Evolutionary conservation across 768 basidiomycete genomes (phyloP).

Genomic region (Cystofilobasidium capitatum): DNA sequence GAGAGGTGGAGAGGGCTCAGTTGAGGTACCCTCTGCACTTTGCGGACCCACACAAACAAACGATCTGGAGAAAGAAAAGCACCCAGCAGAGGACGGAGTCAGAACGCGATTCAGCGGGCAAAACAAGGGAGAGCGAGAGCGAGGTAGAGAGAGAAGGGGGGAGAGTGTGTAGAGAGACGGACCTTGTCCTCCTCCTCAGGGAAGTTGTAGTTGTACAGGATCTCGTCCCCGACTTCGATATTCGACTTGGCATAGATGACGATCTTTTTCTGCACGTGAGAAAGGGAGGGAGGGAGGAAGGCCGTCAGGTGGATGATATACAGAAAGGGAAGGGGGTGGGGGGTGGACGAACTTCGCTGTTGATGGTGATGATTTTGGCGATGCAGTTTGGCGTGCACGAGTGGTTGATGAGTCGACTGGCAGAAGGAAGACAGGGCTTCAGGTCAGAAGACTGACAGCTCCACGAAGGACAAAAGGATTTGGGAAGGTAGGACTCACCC

Average conservation of each 20-base stretch:
- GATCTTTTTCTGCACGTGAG: slow-evolving; percentile 65
- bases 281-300: neutral
- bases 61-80: slow-evolving; percentile 7
- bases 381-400: slow-evolving; percentile 76
- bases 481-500: slow-evolving; percentile 55
- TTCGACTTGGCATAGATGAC: slow-evolving; percentile 97
- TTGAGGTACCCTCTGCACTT: slow-evolving; percentile 27
- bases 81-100: neutral
- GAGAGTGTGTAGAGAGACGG: slow-evolving; percentile 11
- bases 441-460: slow-evolving; percentile 15
- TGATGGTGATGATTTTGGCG: slow-evolving; percentile 48
- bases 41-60: slow-evolving; percentile 25
- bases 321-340: too few relatives aligned
- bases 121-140: neutral
- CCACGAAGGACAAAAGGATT: neutral
- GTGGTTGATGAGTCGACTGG: slow-evolving; percentile 92
- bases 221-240: slow-evolving; percentile 93
- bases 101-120: neutral
- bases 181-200: slow-evolving; percentile 92
- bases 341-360: slow-evolving; percentile 35
- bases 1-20: neutral
- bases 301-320: neutral
- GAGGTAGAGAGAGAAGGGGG: neutral
- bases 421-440: neutral
- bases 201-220: slow-evolving; percentile 99